Evolutionary conservation across 805 yeast species (phyloP).

Genomic region (Metschnikowia anglica): DNA sequence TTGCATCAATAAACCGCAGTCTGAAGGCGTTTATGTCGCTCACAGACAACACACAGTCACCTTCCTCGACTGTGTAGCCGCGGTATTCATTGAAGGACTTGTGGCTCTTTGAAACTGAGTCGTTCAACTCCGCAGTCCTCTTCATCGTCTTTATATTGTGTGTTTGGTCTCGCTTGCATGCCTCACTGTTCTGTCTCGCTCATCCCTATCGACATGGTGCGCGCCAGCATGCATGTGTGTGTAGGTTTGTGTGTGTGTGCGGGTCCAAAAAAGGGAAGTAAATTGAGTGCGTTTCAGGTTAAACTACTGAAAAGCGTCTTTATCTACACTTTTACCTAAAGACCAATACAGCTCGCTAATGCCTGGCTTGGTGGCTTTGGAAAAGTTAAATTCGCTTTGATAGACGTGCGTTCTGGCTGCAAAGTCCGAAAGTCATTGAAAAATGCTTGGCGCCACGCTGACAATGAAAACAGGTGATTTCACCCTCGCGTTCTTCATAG

Average conservation of each 20-base stretch:
- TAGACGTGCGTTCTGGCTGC: not conserved
- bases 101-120: constrained; percentile 4
- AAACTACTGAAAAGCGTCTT: too few relatives aligned
- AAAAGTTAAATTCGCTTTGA: too few relatives aligned
- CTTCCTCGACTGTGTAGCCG: constrained; percentile 12
- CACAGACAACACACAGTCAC: constrained; percentile 4
- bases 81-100: constrained; percentile 10
- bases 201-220: constrained; percentile 3
- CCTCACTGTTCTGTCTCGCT: not conserved
- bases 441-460: not conserved
- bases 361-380: too few relatives aligned
- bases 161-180: too few relatives aligned
- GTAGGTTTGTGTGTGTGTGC: too few relatives aligned
- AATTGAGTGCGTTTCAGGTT: constrained; percentile 4
- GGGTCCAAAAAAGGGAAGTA: not conserved
- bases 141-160: constrained; percentile 3
- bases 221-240: constrained; percentile 3
- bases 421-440: not conserved
- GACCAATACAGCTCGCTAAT: too few relatives aligned
- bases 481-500: not conserved
- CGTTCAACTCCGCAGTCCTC: not conserved
- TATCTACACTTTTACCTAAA: too few relatives aligned
- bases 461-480: not conserved
- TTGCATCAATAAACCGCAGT: constrained; percentile 34
- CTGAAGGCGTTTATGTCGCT: constrained; percentile 30